Evolutionary conservation across 176 grass and related monocot species (phyloP).

Genomic region (Zoysia japonica): DNA sequence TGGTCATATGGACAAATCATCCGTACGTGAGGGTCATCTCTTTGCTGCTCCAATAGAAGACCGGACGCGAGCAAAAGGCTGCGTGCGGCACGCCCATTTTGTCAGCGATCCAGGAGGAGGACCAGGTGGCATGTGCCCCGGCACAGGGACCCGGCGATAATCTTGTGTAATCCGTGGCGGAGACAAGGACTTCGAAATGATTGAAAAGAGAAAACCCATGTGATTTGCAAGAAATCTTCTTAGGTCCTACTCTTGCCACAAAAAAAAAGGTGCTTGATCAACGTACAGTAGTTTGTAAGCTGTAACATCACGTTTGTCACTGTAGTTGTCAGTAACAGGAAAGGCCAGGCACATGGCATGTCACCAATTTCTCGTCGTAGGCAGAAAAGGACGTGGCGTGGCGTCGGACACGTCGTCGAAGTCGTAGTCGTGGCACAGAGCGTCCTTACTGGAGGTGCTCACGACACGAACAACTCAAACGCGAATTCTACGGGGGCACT

Average conservation of each 20-base stretch:
- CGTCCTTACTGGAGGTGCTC: neutral
- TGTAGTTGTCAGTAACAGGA: too few species aligned
- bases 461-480: neutral
- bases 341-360: too few species aligned
- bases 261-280: too few species aligned
- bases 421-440: neutral
- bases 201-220: too few species aligned
- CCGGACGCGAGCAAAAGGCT: neutral
- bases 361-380: neutral
- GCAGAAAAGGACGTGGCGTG: neutral
- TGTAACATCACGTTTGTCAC: too few species aligned
- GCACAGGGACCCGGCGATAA: too few species aligned
- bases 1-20: neutral
- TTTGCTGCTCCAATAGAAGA: neutral
- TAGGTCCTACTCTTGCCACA: too few species aligned
- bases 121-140: too few species aligned
- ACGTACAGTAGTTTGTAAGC: too few species aligned
- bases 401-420: neutral
- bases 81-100: neutral
- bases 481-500: neutral
- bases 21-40: neutral
- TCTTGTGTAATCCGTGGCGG: too few species aligned
- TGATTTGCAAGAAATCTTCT: too few species aligned
- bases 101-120: neutral
- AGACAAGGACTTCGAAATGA: too few species aligned